These are phyloP conservation scores for Macadamia tetraphylla DNA, from an alignment of 164 flowering plant species.

Conservation along the genomic window DNA sequence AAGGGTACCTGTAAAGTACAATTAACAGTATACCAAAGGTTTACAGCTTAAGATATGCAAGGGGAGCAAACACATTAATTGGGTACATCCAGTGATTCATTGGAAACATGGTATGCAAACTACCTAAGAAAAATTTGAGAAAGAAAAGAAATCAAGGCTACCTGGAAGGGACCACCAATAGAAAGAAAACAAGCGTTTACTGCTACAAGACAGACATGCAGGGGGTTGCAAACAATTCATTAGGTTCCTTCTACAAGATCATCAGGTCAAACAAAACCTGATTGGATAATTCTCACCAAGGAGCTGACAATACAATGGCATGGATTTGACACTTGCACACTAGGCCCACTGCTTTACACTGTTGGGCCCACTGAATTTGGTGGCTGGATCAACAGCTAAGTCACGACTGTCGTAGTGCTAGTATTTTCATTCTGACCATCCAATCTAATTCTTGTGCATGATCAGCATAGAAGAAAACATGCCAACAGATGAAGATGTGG, in stretches of 20 bases:
- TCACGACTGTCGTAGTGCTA: too few species aligned
- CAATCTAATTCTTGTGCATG: background rate
- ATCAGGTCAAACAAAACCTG: background rate
- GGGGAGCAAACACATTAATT: background rate
- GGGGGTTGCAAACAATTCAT: background rate
- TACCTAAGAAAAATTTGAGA: background rate
- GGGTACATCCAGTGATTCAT: background rate
- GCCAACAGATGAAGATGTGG: background rate
- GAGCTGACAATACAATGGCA: too few species aligned
- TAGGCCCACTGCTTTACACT: too few species aligned
- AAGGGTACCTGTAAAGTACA: too few species aligned
- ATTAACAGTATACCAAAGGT: background rate
- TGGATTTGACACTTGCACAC: too few species aligned
- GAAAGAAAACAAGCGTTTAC: background rate
- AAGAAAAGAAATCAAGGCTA: too few species aligned
- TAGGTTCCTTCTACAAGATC: background rate
- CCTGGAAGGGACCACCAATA: background rate
- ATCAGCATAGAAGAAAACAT: background rate
- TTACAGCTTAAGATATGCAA: background rate
- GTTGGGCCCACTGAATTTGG: too few species aligned
- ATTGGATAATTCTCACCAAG: background rate
- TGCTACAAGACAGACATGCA: background rate
- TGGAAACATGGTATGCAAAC: too few species aligned
- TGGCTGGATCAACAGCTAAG: too few species aligned
- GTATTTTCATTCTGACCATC: background rate